Evolutionary conservation across 352 stramenopile genomes (phyloP).

Genomic region (Phytophthora pistaciae): DNA sequence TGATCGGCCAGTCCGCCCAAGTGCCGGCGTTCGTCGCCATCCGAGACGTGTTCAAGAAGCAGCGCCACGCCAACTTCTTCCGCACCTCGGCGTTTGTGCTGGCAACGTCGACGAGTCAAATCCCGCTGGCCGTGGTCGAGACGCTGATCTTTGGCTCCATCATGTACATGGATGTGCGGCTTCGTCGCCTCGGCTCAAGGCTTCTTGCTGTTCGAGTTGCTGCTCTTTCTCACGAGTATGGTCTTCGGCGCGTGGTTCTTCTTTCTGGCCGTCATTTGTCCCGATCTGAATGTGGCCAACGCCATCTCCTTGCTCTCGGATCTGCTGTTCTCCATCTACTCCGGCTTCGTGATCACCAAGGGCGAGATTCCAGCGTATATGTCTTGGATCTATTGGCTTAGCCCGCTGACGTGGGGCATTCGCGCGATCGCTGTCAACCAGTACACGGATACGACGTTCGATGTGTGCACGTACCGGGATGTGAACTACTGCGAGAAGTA

Average conservation of each 20-base stretch:
- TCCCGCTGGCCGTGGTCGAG: conserved; percentile 70
- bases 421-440: conserved; percentile 65
- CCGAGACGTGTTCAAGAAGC: conserved; percentile 88
- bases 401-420: conserved; percentile 72
- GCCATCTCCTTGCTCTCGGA: conserved; percentile 52
- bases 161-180: conserved; percentile 90
- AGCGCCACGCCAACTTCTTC: conserved; percentile 89
- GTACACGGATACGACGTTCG: conserved; percentile 50
- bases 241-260: conserved; percentile 74
- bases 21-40: conserved; percentile 82
- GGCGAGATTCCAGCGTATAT: conserved; percentile 64
- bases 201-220: conserved; percentile 56
- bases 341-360: conserved; percentile 67
- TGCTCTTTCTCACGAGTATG: conserved; percentile 67
- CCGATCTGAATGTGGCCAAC: conserved; percentile 62
- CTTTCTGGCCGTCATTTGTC: conserved; percentile 50
- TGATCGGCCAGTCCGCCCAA: conserved; percentile 77
- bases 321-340: conserved; percentile 73
- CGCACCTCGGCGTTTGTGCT: conserved; percentile 83
- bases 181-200: conserved; percentile 51
- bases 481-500: conserved; percentile 59
- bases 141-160: conserved; percentile 84
- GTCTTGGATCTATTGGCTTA: conserved; percentile 82
- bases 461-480: conserved; percentile 47
- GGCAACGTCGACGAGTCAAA: conserved; percentile 50